Base-by-base conservation (phyloP, 164 flowering plant species). In the Vitis cinerea region DNA sequence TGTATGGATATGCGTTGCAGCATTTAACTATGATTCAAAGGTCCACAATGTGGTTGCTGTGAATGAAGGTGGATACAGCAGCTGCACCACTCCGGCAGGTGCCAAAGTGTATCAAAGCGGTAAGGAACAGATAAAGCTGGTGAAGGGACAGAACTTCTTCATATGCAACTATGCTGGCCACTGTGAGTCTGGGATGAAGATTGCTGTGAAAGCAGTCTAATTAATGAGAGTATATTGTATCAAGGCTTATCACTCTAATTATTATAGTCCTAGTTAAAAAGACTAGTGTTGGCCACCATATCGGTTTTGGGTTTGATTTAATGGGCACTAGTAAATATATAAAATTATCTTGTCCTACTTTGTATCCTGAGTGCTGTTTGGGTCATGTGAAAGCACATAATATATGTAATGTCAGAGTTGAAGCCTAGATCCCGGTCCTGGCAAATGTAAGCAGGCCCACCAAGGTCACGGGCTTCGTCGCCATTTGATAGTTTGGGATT, bases 101-200 rank as follows among this genome's bases (percentile, higher is more conserved):
- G 79, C 94, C 1, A 82, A 74, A 71, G 80, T 78, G 61, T 78
- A 30, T 23, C 64, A 15, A 9, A 62, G 77, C 0, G 91, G 93
- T 3, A 77, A 66, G 0, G 92, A 90, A 51, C 77, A 59, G 59
- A 77, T 90, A 48, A 84, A 59, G 48, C 78, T 90, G 27, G 75
- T 2, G 1, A 86, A 78, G 80, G 95, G 92, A 29, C 73, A 9
- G 12, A 90, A 82, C 75, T 88, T 59, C 79, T 90, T 87, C 86
- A 87, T 90, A 64, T 90, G 96, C 88, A 83, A 29, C 50, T 50
- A 74, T 19, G 63, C 80, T 1, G 87, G 86, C 0, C 94, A 89
- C 63, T 89, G 94, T 19, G 54, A 82, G 47, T 68, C 78, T 2
- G 90, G 85, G 2, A 86, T 89, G 90, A 89, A 87, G 82, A 76